Evolutionary conservation across 108 stramenopile genomes (phyloP).

Genomic region (Skeletonema menzelii): DNA sequence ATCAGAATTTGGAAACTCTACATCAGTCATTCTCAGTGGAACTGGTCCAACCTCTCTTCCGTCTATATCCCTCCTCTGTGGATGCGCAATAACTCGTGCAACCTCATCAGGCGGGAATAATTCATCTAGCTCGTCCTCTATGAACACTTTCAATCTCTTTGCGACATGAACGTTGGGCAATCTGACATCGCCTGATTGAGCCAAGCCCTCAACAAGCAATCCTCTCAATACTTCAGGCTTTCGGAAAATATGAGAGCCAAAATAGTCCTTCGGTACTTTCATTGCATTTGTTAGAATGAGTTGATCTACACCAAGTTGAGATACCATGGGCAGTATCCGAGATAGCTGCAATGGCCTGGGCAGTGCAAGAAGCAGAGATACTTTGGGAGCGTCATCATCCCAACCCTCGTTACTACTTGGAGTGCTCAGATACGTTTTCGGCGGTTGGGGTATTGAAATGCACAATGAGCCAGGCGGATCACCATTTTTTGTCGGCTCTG

Average conservation of each 20-base stretch:
- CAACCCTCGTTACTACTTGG: conserved; percentile 15
- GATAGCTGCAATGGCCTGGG: conserved; percentile 88
- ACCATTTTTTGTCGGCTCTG: conserved; percentile 66
- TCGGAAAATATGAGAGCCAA: conserved; percentile 88
- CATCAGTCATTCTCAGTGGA: conserved; percentile 54
- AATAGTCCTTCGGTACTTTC: conserved; percentile 92
- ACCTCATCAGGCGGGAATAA: conserved; percentile 65
- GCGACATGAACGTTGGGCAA: conserved; percentile 59
- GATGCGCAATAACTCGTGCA: conserved; percentile 82
- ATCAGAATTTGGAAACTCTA: conserved; percentile 54
- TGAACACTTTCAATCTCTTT: conserved; percentile 48
- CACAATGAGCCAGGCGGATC: conserved; percentile 74
- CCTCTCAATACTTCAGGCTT: conserved; percentile 61
- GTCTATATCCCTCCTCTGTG: conserved; percentile 46
- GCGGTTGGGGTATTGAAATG: conserved; percentile 48
- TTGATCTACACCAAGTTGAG: conserved; percentile 86
- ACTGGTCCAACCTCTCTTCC: not conserved
- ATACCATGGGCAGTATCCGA: conserved; percentile 87
- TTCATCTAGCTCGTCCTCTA: conserved; percentile 62
- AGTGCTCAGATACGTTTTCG: conserved; percentile 13
- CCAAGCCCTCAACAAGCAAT: conserved; percentile 76
- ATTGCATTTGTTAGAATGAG: conserved; percentile 65
- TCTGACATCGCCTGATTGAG: conserved; percentile 75
- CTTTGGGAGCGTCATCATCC: conserved; percentile 17
- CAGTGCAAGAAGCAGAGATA: conserved; percentile 85